Percentiles rank a stretch among this genome's conserved stretches.
phyloP scores from a whole-genome alignment of 2,329 filamentous ascomycete species.

The Trematosphaeria pertusa region DNA sequence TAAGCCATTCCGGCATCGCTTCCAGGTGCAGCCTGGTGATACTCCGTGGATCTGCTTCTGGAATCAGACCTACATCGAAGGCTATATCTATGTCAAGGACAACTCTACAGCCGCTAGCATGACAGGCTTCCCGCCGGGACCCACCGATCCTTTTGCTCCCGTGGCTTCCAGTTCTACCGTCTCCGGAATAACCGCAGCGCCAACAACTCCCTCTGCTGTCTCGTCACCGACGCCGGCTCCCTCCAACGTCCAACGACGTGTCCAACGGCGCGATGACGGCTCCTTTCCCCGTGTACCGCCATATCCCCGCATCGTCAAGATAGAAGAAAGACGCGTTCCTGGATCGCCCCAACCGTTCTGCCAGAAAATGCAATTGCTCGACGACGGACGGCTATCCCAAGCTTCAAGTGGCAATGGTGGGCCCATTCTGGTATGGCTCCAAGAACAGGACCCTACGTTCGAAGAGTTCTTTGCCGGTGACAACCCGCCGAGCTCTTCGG shows the following conservation, averaged over 20 bases:
- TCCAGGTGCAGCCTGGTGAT: conserved; percentile 61
- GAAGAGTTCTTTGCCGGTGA: conserved; percentile 31
- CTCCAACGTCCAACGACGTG: neutral
- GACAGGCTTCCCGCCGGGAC: conserved; percentile 31
- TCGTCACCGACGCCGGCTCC: conserved; percentile 14
- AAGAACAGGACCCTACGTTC: conserved; percentile 50
- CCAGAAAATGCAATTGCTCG: conserved; percentile 67
- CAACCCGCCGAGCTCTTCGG: conserved; percentile 1
- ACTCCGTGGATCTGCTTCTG: conserved; percentile 74
- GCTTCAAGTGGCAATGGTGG: conserved; percentile 42
- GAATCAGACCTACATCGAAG: conserved; percentile 71
- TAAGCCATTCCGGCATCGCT: conserved; percentile 44
- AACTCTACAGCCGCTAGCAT: conserved; percentile 51
- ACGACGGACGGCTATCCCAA: conserved; percentile 55
- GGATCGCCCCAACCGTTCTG: conserved; percentile 64
- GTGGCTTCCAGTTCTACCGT: too few relatives aligned
- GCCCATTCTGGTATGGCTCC: conserved; percentile 47
- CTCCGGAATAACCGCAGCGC: conserved; percentile 15
- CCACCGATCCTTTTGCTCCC: conserved; percentile 21
- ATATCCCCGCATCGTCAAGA: conserved; percentile 68
- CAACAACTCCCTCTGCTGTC: conserved; percentile 10
- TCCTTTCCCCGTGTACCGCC: conserved; percentile 30
- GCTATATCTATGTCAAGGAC: conserved; percentile 69
- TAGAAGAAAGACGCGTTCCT: conserved; percentile 67
- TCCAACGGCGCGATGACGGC: conserved; percentile 6